Evolutionary conservation across 2,329 filamentous ascomycete genomes (phyloP), one percentile per base, ranked within the genome.

Genomic region (Penicillium paneum): DNA sequence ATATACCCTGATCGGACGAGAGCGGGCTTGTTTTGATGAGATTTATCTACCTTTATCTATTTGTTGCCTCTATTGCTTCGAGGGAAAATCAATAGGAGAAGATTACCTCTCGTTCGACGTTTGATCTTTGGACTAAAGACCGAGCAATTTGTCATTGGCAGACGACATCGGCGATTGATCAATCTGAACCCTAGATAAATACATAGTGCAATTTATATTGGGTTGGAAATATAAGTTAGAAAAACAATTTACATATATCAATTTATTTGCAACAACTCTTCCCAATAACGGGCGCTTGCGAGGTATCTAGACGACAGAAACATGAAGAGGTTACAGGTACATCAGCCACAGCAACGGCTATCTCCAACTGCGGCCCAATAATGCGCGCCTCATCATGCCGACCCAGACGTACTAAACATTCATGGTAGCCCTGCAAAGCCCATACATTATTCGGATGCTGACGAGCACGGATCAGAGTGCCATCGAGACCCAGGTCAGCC

Each of bases 371-470:
- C 58, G 76, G 70, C 55, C 72, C 64, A 15, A 84, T 65, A n/a
- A 78, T 72, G 4, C 62, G 64, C 6, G 79, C 81, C 64, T 83
- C 81, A 0, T 68, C 73, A 1, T 51, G 63, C 13, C 78, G 72
- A 0, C 81, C 83, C 13, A 87, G 67, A 56, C 75, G 81, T 3
- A 78, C 59, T 45, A 91, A 67, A 65, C 88, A 89, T 71, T 91
- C 88, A 59, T 89, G 81, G 59, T 85, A 87, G 0, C 88, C 89
- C 62, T 89, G 86, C 57, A 91, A 69, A 5, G 87, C 81, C 89
- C 88, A 91, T 0, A 91, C 83, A 59, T 92, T 91, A 45, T 86
- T 86, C 7, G 82, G 85, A 69, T 91, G 88, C 58, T 83, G 82
- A 46, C 83, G 75, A 0, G 86, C 81, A 19, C 88, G 77, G 0